A percentile compares a stretch with the other conserved stretches of the same genome.
These are phyloP conservation scores for Apiospora kogelbergensis DNA, from an alignment of 2,329 filamentous ascomycete species.

Conservation along the genomic window DNA sequence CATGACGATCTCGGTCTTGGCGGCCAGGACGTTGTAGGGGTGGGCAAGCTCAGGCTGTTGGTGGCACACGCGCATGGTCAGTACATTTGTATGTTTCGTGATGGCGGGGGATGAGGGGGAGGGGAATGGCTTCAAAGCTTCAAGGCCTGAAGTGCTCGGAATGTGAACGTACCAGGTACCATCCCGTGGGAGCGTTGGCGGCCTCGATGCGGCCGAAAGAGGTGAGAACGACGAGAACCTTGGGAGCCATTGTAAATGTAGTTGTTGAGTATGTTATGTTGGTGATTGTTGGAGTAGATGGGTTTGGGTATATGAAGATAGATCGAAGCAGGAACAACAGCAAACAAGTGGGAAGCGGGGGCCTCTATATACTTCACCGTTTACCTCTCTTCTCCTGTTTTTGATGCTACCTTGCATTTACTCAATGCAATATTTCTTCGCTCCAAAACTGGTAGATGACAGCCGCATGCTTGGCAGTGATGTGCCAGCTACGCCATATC, in stretches of 20 bases:
- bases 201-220: conserved; percentile 54
- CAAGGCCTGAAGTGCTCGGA: too few species aligned
- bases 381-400: background rate
- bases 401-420: background rate
- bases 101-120: background rate
- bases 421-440: background rate
- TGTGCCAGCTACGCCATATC: background rate
- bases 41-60: conserved; percentile 62
- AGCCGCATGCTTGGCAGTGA: background rate
- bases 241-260: conserved; percentile 45
- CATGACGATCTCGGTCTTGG: conserved; percentile 54
- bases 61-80: background rate
- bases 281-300: background rate
- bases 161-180: conserved; percentile 59
- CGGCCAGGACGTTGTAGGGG: conserved; percentile 56
- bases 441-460: background rate
- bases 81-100: background rate
- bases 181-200: conserved; percentile 61
- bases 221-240: conserved; percentile 71
- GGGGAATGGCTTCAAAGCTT: background rate
- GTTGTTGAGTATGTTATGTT: background rate
- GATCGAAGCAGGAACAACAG: background rate
- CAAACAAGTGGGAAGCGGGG: background rate
- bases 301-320: background rate
- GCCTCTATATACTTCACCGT: background rate